phyloP scores from a whole-genome alignment of 1,284 basidiomycete species.

The Marasmius tenuissimus region DNA sequence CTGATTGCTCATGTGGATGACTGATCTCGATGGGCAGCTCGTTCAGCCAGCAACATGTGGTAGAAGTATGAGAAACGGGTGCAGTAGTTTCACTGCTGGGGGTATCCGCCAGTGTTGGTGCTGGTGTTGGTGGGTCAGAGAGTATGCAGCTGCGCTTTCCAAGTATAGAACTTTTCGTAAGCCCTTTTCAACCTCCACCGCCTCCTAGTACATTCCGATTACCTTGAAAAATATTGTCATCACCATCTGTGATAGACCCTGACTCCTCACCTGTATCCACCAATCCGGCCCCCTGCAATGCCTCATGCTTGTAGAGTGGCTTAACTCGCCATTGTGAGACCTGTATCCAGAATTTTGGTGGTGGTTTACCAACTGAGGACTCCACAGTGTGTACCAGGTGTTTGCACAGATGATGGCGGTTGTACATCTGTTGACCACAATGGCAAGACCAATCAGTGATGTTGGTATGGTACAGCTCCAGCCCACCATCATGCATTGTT shows the following conservation, averaged over 20 bases:
- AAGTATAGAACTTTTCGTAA: not conserved
- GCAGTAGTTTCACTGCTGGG: too few relatives aligned
- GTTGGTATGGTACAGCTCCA: conserved; percentile 13
- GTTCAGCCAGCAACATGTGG: too few relatives aligned
- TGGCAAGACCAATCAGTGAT: conserved; percentile 26
- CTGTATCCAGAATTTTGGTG: conserved; percentile 16
- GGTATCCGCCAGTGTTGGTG: too few relatives aligned
- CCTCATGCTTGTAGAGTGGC: conserved; percentile 11
- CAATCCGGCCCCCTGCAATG: not conserved
- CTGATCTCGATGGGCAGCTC: too few relatives aligned
- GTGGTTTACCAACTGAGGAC: not conserved
- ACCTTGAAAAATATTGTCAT: not conserved
- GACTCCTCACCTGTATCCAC: not conserved
- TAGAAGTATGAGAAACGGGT: too few relatives aligned
- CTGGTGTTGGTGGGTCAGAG: too few relatives aligned
- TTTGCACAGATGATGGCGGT: conserved; percentile 29
- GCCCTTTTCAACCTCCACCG: not conserved
- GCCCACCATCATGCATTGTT: not conserved
- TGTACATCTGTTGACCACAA: conserved; percentile 27
- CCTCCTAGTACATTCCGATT: not conserved
- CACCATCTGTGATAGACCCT: not conserved
- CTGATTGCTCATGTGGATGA: too few relatives aligned
- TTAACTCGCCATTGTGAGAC: conserved; percentile 15
- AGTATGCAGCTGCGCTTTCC: not conserved
- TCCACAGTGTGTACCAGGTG: conserved; percentile 29